Conservation (phyloP, 495 filamentous ascomycete species). For the Alectoria sarmentosa region DNA sequence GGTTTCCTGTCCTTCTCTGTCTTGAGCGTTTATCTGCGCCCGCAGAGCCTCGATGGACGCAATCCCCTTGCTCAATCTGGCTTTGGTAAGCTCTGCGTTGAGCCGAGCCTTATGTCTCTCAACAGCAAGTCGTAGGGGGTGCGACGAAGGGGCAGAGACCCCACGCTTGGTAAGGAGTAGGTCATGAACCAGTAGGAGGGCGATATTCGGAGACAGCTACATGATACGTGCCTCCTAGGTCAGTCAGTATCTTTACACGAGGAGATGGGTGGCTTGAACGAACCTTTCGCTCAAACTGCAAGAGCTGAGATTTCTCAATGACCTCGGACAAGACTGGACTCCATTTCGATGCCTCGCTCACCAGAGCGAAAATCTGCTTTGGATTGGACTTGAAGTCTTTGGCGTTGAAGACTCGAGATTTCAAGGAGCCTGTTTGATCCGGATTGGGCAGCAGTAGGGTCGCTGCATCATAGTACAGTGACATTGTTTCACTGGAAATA, state of each 20-base stretch:
- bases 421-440: conserved; percentile 67
- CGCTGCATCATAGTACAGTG: conserved; percentile 90
- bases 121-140: conserved; percentile 67
- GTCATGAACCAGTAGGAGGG: conserved; percentile 81
- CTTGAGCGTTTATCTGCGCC: conserved; percentile 44
- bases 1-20: conserved; percentile 11
- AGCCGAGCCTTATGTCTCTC: conserved; percentile 76
- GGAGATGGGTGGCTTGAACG: conserved; percentile 4
- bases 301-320: conserved; percentile 64
- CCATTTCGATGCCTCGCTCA: conserved; percentile 85
- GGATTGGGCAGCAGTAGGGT: conserved; percentile 55
- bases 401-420: conserved; percentile 67
- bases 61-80: conserved; percentile 63
- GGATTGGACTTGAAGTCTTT: conserved; percentile 66
- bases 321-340: conserved; percentile 76
- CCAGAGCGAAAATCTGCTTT: conserved; percentile 78
- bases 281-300: conserved; percentile 78
- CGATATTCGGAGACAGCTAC: conserved; percentile 73
- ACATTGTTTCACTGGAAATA: conserved; percentile 49
- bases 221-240: conserved; percentile 29
- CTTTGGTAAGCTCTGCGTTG: conserved; percentile 71
- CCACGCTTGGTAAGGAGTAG: conserved; percentile 72
- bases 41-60: conserved; percentile 57
- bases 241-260: conserved; percentile 34
- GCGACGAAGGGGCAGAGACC: conserved; percentile 66